Evolutionary conservation across 108 stramenopile species (phyloP), one percentile per base, ranked within the genome.

Genomic region (Conticribra weissflogii): DNA sequence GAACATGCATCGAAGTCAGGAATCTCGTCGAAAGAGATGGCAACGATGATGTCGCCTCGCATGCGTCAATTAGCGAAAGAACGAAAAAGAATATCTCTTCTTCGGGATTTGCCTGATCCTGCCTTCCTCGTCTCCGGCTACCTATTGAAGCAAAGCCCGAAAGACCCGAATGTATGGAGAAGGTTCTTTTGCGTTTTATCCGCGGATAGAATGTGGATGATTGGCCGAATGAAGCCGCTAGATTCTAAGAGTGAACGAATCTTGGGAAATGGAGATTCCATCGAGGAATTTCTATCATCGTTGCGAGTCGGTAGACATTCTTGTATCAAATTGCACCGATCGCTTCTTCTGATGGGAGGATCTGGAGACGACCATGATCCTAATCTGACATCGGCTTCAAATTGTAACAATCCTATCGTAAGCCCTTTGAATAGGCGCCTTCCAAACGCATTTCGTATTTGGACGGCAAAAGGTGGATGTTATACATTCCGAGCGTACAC

Each of bases 121-220:
- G 23, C 76, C 18, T 76, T 78, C 58, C 16, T 74, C 45, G 69
- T 82, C 22, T 76, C 79, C 21, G 82, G 82, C 7, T 80, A 80
- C 59, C 53, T 83, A 32, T 50, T 80, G 46, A 60, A 72, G 25
- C 82, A 75, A 66, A 76, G 74, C 48, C 23, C 48, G 24, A 32
- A 51, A 36, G 82, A 83, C 62, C 77, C 72, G 19, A 80, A 83
- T 44, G 82, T 83, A 18, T 83, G 82, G 82, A 76, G 48, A 57
- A 34, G 77, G 59, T 56, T 76, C 12, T 79, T 76, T 45, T 83
- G 82, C 52, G 69, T 83, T 28, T 54, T 83, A 14, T 59, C 74
- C 29, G 74, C 67, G 36, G 82, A 83, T 68, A 56, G 65, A 17
- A 48, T 83, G 17, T 83, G 77, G 77, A 63, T 36, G 17, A 66